Evolutionary conservation across 208 protist genomes (phyloP).

Genomic region (Acanthamoeba healyi): DNA sequence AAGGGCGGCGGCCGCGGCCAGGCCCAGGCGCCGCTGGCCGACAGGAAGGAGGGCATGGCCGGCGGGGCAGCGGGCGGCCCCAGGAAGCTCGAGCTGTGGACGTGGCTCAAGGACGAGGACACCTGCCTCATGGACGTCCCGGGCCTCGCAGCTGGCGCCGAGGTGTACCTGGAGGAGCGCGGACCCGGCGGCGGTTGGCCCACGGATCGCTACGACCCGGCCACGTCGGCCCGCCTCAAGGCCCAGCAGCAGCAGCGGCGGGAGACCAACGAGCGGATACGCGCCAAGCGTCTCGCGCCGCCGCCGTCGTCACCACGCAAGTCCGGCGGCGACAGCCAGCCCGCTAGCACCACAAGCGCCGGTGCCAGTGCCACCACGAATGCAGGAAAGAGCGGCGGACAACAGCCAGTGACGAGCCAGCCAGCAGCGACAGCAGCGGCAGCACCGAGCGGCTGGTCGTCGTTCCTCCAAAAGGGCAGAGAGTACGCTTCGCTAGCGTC

Average conservation of each 20-base stretch:
- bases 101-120: not conserved
- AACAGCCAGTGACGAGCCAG: too few species aligned
- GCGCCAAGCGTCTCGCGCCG: too few species aligned
- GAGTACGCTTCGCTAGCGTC: not conserved
- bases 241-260: not conserved
- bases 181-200: not conserved
- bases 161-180: not conserved
- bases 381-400: too few species aligned
- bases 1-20: not conserved
- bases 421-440: not conserved
- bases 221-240: not conserved
- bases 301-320: too few species aligned
- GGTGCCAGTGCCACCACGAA: too few species aligned
- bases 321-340: too few species aligned
- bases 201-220: conserved; percentile 7
- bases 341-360: too few species aligned
- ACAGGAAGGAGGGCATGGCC: not conserved
- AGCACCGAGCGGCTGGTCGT: not conserved
- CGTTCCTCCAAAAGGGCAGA: not conserved
- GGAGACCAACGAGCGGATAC: not conserved
- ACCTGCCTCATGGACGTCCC: not conserved
- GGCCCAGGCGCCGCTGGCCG: conserved; percentile 23
- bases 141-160: not conserved
- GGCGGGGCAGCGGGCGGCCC: not conserved
- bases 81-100: not conserved